Base-by-base conservation (phyloP, 495 filamentous ascomycete species). In the Venustampulla echinocandica region DNA sequence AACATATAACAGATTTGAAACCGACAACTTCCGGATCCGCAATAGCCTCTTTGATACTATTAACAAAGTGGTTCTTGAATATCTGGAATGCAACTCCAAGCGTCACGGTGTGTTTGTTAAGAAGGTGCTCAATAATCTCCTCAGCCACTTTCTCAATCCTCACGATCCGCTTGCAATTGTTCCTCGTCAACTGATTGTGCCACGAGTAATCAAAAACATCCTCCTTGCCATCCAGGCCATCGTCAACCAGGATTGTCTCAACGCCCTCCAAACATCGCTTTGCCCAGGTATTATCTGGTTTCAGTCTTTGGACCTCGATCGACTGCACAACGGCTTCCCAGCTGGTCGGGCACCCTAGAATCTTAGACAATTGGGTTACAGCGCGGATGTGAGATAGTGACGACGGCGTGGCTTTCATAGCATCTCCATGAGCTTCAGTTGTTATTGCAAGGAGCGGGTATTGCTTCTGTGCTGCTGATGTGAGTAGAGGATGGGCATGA, bases 1-100 rank as follows among this genome's bases (percentile, higher is more conserved):
- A 93, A 60, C 88, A 93, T 40, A 94, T 71, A 22, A 90, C 77
- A 4, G 80, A 84, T 60, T 94, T 93, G 71, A 95, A 95, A 4
- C 75, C 89, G 5, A 78, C 86, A 21, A 95, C 83, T 11, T 80
- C 73, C 1, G 74, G 66, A 57, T 92, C 80, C 0, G 67, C 61
- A 34, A 85, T 65, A 0, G 75, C 73, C 10, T 43, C 40, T 10
- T 49, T 36, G 19, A 58, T 49, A 6, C 28, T 36, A 3, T 61
- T 43, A 6, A 62, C 57, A 47, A 82, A 82, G 1, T 62, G 53
- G 24, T 57, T 49, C 0, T 66, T 61, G 50, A 84, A 69, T 4
- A 48, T 42, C 17, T 62, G 60, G 25, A 68, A 69, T 15, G 62
- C 40, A 34, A 53, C 51, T 45, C 32, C 61, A 49, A 20, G 39